Conservation (phyloP, 192 early-diverging fungal species). For the Diversispora epigaea region DNA sequence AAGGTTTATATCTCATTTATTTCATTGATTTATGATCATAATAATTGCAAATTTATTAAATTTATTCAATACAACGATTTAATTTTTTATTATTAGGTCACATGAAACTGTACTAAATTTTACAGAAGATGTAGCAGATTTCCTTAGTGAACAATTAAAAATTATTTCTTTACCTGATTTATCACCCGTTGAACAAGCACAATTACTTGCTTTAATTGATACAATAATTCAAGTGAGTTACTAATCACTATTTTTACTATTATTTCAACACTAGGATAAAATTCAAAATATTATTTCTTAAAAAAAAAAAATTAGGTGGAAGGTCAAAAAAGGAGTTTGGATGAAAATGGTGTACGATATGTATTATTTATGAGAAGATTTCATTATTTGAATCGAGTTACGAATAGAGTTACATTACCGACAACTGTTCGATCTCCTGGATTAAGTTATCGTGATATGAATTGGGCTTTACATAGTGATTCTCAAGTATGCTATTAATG, state of each 20-base stretch:
- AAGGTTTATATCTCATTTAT: constrained; percentile 1
- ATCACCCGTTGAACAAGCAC: constrained; percentile 66
- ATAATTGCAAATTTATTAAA: not conserved
- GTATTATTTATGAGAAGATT: constrained; percentile 69
- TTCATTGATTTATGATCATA: too few species aligned
- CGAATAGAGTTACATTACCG: too few species aligned
- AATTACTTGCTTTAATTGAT: constrained; percentile 75
- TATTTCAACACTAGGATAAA: too few species aligned
- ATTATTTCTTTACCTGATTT: constrained; percentile 59
- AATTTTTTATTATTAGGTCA: constrained; percentile 18
- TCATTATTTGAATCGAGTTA: constrained; percentile 58
- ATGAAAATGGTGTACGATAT: constrained; percentile 85
- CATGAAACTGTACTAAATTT: constrained; percentile 42
- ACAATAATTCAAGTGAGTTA: constrained; percentile 60
- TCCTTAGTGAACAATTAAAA: constrained; percentile 58
- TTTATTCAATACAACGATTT: constrained; percentile 8
- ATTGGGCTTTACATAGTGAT: constrained; percentile 86
- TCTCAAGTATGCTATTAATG: constrained; percentile 65
- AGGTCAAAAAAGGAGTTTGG: constrained; percentile 68
- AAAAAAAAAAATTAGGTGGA: constrained; percentile 59
- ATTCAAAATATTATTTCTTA: too few species aligned
- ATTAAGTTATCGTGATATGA: constrained; percentile 67
- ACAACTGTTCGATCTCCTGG: constrained; percentile 43
- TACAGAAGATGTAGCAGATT: constrained; percentile 42
- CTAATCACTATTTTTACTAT: too few species aligned